These are phyloP conservation scores for Piper betle DNA, from an alignment of 164 flowering plant species.

Conservation along the genomic window DNA sequence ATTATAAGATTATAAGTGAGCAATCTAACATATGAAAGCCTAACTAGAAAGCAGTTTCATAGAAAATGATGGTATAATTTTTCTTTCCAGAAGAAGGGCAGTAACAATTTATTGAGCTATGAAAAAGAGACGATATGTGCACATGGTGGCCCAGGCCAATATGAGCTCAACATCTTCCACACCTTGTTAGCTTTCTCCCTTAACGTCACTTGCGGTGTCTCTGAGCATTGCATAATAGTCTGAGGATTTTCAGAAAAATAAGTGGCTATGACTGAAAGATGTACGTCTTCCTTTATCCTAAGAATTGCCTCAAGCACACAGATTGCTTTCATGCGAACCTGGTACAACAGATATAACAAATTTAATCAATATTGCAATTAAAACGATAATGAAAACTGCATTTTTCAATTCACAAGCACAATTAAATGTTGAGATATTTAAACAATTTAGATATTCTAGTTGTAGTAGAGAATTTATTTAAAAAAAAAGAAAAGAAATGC, in stretches of 20 bases:
- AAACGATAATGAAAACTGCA: not conserved
- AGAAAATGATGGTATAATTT: too few species aligned
- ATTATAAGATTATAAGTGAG: too few species aligned
- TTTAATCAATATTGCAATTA: too few species aligned
- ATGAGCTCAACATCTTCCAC: not conserved
- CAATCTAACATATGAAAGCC: too few species aligned
- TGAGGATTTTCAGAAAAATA: constrained; percentile 70
- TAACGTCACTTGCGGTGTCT: constrained; percentile 86
- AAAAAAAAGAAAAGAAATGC: too few species aligned
- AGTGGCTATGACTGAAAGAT: constrained; percentile 43
- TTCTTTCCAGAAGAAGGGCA: too few species aligned
- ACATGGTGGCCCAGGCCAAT: too few species aligned
- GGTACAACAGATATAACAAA: constrained; percentile 2
- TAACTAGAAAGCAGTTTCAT: too few species aligned
- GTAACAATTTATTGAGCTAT: too few species aligned
- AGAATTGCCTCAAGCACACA: constrained; percentile 88
- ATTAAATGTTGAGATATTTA: not conserved
- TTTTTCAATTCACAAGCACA: not conserved
- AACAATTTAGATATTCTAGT: too few species aligned
- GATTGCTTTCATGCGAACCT: constrained; percentile 89
- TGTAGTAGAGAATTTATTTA: too few species aligned
- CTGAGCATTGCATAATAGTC: constrained; percentile 53
- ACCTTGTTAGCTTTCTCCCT: constrained; percentile 87
- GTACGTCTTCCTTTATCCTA: constrained; percentile 65
- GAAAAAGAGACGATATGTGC: too few species aligned